Evolutionary conservation across 495 filamentous ascomycete species (phyloP), one percentile per base, ranked within the genome.

Genomic region (Trichoderma parareesei): DNA sequence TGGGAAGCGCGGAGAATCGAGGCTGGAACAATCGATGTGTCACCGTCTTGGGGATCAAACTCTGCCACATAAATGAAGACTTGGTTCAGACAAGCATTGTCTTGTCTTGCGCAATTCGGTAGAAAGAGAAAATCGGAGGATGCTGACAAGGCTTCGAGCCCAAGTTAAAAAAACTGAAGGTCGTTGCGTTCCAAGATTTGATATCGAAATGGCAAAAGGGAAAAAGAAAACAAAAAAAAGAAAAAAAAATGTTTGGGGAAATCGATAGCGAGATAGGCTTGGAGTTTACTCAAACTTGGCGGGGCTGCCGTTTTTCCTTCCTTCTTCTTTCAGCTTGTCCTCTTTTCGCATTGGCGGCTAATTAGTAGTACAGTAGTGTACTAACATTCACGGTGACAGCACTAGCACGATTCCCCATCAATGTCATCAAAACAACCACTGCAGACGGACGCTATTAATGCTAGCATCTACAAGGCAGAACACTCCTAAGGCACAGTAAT

Each of bases 281-380:
- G 46, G 20, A n/a, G 46, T 49, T 49, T 49, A 49, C 46, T 49
- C 27, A 27, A 49, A 49, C 46, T 18, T 49, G 46, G 46, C 46
- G 46, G 46, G 46, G 46, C 46, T 27, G 46, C n/a, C 46, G 2
- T 7, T 41, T 41, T 16, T 4, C 16, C 27, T 27, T 27, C 27
- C 0, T 27, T 27, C 27, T 27, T 27, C 2, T 27, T 27, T 27
- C 27, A 27, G 27, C 27, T 27, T 27, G 0, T 27, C 27, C 27
- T 27, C 27, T 49, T 49, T 5, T 9, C 9, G 18, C 46, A 49
- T 18, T 49, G 46, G 46, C 46, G 20, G 46, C 46, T 49, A 16
- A 49, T n/a, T n/a, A n/a, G n/a, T n/a, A n/a, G n/a, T n/a, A n/a
- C n/a, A n/a, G n/a, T n/a, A n/a, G n/a, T n/a, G n/a, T n/a, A n/a